Conservation (phyloP, 805 yeast genomes). For the Saccharomyces paradoxus region DNA sequence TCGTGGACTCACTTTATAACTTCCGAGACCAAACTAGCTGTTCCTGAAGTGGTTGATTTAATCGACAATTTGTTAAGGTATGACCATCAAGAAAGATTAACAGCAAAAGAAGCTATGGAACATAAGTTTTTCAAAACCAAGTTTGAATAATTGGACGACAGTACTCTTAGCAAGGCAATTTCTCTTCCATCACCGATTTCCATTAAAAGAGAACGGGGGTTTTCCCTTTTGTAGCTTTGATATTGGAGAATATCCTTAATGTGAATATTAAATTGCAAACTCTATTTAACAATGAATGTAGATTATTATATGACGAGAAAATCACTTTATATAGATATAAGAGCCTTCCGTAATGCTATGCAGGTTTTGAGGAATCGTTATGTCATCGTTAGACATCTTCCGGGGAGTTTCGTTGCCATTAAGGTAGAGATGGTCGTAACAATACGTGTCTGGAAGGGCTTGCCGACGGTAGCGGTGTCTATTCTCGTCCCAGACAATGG, state of each 20-base stretch:
- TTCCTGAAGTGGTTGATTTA: constrained; percentile 68
- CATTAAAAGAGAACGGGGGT: not conserved
- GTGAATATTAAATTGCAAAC: not conserved
- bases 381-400: not conserved
- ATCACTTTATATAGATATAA: not conserved
- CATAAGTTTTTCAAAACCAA: constrained; percentile 38
- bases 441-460: not conserved
- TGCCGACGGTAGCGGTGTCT: not conserved
- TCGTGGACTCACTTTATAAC: constrained; percentile 61
- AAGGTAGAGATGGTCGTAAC: not conserved
- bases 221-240: not conserved
- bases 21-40: constrained; percentile 44
- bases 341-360: not conserved
- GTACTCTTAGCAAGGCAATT: not conserved
- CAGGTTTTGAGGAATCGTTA: not conserved
- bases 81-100: constrained; percentile 81
- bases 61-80: constrained; percentile 72
- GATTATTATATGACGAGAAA: not conserved
- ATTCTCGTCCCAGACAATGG: not conserved
- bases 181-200: not conserved
- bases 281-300: not conserved
- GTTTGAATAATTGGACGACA: constrained; percentile 3
- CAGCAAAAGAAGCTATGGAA: constrained; percentile 81
- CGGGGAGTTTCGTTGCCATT: not conserved
- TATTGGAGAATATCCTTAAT: not conserved